Conservation (phyloP, 164 flowering plant species). For the Aristolochia fimbriata region DNA sequence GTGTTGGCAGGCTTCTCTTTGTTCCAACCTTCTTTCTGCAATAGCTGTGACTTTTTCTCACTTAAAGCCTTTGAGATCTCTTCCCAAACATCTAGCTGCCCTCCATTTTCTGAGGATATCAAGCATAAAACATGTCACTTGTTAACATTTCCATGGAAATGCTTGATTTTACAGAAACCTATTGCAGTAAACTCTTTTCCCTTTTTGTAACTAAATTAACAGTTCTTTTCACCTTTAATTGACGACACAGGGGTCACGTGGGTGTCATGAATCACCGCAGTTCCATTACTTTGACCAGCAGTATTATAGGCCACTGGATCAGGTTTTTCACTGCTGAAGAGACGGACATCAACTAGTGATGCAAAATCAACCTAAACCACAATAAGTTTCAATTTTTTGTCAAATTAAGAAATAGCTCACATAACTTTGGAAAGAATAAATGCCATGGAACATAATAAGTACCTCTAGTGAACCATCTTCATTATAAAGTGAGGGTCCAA, state of each 20-base stretch:
- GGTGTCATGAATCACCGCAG: constrained; percentile 5
- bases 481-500: constrained; percentile 35
- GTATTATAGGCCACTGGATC: constrained; percentile 11
- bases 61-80: constrained; percentile 46
- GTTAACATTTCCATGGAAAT: not conserved
- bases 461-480: constrained; percentile 96
- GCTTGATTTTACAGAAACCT: not conserved
- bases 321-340: constrained; percentile 23
- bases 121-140: not conserved
- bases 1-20: constrained; percentile 27
- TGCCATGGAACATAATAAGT: constrained; percentile 4
- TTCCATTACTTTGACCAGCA: constrained; percentile 12
- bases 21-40: constrained; percentile 27
- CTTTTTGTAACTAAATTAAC: constrained; percentile 10
- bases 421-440: not conserved
- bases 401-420: not conserved
- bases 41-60: constrained; percentile 58
- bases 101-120: constrained; percentile 35
- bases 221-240: constrained; percentile 2
- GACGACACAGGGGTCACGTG: constrained; percentile 11
- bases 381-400: constrained; percentile 1
- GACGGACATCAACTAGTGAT: constrained; percentile 58
- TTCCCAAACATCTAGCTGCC: constrained; percentile 45
- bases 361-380: constrained; percentile 58
- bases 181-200: not conserved